A percentile compares a stretch with the other conserved stretches of the same genome.
phyloP scores from a whole-genome alignment of 2,329 filamentous ascomycete species.

The Fusarium nematophilum region DNA sequence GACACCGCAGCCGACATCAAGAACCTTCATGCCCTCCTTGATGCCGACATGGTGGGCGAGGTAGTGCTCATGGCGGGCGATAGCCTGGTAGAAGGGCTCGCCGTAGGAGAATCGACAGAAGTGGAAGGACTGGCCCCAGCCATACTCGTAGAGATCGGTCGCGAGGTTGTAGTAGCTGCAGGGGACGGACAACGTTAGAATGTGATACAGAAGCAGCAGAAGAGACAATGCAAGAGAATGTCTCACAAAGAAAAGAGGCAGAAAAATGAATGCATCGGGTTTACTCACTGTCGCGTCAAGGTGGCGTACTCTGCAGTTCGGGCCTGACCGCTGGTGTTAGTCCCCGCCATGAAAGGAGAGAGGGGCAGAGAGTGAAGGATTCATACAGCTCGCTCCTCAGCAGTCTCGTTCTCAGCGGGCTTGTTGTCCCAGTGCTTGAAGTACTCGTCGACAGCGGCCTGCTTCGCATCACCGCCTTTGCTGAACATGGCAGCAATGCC shows the following conservation, averaged over 20 bases:
- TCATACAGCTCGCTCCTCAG: slow-evolving; percentile 80
- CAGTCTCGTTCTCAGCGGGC: slow-evolving; percentile 80
- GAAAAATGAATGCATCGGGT: neutral
- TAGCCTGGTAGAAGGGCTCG: slow-evolving; percentile 90
- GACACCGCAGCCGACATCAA: slow-evolving; percentile 97
- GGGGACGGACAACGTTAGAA: slow-evolving; percentile 35
- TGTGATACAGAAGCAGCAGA: neutral
- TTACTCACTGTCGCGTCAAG: slow-evolving; percentile 85
- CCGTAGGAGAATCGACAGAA: slow-evolving; percentile 93
- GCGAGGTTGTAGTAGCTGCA: slow-evolving; percentile 92
- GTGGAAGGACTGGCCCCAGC: slow-evolving; percentile 96
- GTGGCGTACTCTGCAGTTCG: slow-evolving; percentile 91
- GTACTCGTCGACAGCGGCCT: slow-evolving; percentile 88
- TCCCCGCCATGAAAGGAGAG: slow-evolving; percentile 30
- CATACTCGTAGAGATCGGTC: slow-evolving; percentile 97
- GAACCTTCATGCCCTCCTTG: slow-evolving; percentile 85
- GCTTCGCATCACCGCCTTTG: slow-evolving; percentile 81
- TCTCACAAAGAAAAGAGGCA: neutral
- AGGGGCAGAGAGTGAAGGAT: slow-evolving; percentile 26
- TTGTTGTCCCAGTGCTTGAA: slow-evolving; percentile 98
- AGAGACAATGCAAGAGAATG: neutral
- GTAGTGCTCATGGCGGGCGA: slow-evolving; percentile 98
- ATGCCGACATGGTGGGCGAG: slow-evolving; percentile 90
- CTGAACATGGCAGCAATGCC: slow-evolving; percentile 85
- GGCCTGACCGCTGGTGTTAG: slow-evolving; percentile 61